phyloP scores from a whole-genome alignment of 805 yeast genomes.

The Lachancea sp. region DNA sequence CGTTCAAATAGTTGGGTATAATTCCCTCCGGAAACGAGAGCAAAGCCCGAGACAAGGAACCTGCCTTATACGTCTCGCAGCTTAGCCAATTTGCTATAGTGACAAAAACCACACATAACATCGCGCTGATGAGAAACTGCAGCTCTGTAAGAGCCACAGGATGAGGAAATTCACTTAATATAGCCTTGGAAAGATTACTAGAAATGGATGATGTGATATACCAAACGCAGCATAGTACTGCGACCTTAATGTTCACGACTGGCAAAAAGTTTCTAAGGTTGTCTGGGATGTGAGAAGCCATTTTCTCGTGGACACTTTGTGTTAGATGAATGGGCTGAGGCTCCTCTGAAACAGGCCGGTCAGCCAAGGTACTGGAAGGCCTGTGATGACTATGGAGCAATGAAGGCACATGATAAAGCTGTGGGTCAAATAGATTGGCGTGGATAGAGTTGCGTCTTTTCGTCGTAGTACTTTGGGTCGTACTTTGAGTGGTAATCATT shows the following conservation, averaged over 20 bases:
- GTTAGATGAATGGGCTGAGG: neutral
- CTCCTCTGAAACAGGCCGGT: neutral
- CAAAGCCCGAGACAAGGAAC: constrained; percentile 14
- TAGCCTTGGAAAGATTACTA: constrained; percentile 72
- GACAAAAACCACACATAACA: constrained; percentile 47
- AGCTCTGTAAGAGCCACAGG: constrained; percentile 88
- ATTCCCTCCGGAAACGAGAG: constrained; percentile 32
- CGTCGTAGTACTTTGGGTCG: constrained; percentile 11
- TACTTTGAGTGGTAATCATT: constrained; percentile 19
- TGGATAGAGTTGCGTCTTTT: constrained; percentile 11
- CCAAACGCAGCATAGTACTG: constrained; percentile 65
- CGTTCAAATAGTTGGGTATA: constrained; percentile 29
- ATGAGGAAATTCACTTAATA: constrained; percentile 59
- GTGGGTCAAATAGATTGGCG: constrained; percentile 22
- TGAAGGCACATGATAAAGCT: constrained; percentile 15
- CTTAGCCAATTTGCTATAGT: constrained; percentile 36
- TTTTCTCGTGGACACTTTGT: constrained; percentile 8
- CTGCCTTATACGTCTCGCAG: constrained; percentile 34
- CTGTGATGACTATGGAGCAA: constrained; percentile 12
- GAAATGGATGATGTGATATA: constrained; percentile 75
- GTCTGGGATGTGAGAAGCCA: constrained; percentile 12
- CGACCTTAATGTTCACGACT: constrained; percentile 38
- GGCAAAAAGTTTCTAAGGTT: constrained; percentile 23
- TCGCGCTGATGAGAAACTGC: constrained; percentile 71
- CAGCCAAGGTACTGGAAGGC: neutral